These are phyloP conservation scores for Termitomyces sp. DNA, from an alignment of 768 basidiomycete genomes.

Conservation along the genomic window DNA sequence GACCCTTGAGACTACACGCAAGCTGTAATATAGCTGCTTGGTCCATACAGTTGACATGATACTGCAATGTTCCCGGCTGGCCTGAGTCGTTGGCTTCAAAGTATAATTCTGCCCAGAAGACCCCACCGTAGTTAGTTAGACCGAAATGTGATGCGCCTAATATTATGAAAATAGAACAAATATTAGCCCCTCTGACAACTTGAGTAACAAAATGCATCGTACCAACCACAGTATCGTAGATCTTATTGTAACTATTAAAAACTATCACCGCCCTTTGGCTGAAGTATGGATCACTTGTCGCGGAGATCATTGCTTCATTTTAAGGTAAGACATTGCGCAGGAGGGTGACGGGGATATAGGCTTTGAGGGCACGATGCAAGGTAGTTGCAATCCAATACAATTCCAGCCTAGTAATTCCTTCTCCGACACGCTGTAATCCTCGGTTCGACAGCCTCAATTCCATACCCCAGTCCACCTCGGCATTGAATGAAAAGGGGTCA, in stretches of 20 bases:
- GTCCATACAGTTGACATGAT: conserved; percentile 1
- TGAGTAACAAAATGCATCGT: background rate
- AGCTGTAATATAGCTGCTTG: background rate
- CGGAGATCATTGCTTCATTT: background rate
- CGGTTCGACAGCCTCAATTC: background rate
- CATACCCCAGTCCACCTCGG: background rate
- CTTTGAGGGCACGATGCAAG: background rate
- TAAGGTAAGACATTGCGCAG: background rate
- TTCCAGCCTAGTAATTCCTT: background rate
- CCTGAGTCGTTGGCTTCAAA: background rate
- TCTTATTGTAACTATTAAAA: background rate
- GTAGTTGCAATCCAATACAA: conserved; percentile 1
- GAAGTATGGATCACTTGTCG: background rate
- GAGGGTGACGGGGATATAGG: background rate
- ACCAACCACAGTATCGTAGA: background rate
- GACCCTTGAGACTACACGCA: background rate
- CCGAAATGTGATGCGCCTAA: background rate
- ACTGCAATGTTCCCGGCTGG: background rate
- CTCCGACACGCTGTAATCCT: background rate
- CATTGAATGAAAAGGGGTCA: background rate
- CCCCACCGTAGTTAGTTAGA: background rate
- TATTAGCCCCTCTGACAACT: background rate
- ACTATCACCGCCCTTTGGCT: background rate
- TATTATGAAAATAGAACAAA: background rate
- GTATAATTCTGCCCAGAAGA: background rate